These are phyloP conservation scores for Euptelea pleiosperma DNA, from an alignment of 164 flowering plant species.

Conservation along the genomic window DNA sequence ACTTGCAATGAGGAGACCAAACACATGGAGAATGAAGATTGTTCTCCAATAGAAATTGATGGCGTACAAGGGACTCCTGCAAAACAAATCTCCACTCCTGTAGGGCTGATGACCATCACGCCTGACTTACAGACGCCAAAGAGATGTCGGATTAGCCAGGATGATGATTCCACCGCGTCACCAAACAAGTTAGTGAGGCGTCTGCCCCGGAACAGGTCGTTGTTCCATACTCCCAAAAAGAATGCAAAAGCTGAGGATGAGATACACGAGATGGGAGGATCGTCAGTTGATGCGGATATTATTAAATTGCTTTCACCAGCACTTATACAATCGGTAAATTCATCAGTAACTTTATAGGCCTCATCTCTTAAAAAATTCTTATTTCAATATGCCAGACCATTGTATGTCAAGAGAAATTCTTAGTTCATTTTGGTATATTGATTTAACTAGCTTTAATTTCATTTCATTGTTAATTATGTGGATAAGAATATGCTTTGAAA, in stretches of 20 bases:
- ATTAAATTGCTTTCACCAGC: constrained; percentile 49
- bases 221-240: constrained; percentile 66
- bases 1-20: constrained; percentile 24
- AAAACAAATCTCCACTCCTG: constrained; percentile 46
- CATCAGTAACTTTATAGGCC: not conserved
- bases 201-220: constrained; percentile 34
- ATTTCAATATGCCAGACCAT: no score
- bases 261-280: constrained; percentile 8
- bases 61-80: constrained; percentile 27
- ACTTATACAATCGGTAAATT: constrained; percentile 70
- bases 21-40: constrained; percentile 13
- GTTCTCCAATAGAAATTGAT: constrained; percentile 11
- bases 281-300: constrained; percentile 33
- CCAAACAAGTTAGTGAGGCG: constrained; percentile 51
- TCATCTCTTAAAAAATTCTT: not conserved
- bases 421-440: no score
- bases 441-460: no score
- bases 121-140: constrained; percentile 57
- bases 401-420: no score
- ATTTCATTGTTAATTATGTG: no score
- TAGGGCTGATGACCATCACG: constrained; percentile 47
- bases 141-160: constrained; percentile 52
- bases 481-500: no score
- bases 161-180: constrained; percentile 30
- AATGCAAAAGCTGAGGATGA: constrained; percentile 16